Percentiles rank a stretch among this genome's conserved stretches.
phyloP scores from a whole-genome alignment of 768 basidiomycete species.

The Boletellus ananiceps region DNA sequence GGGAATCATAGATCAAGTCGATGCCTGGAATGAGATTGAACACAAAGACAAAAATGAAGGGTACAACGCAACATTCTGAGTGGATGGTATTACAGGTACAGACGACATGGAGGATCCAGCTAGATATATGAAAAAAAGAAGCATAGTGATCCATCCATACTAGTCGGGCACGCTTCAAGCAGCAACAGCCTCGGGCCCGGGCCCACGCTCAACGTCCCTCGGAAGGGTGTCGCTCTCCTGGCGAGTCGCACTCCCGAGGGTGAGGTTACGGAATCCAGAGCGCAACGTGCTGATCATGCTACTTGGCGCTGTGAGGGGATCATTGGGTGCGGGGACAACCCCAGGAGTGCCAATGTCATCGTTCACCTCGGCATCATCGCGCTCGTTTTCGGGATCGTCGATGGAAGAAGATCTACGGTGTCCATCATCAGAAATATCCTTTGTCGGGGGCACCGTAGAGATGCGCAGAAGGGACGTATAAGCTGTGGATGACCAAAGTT shows the following conservation, averaged over 20 bases:
- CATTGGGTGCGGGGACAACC: not conserved
- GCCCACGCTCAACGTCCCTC: constrained; percentile 27
- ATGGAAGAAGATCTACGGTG: constrained; percentile 22
- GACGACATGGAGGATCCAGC: constrained; percentile 1
- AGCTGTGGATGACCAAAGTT: constrained; percentile 39
- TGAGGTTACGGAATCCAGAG: constrained; percentile 26
- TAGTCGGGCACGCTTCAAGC: constrained; percentile 4
- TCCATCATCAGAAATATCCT: constrained; percentile 34
- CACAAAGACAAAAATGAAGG: not conserved
- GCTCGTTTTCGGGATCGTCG: constrained; percentile 25
- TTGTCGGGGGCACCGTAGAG: constrained; percentile 59
- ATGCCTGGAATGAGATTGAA: no score
- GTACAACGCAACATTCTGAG: not conserved
- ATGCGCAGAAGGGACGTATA: constrained; percentile 86
- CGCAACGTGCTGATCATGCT: constrained; percentile 25
- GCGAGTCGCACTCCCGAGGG: constrained; percentile 12
- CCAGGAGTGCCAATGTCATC: not conserved
- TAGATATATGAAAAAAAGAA: not conserved
- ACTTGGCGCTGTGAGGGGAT: constrained; percentile 11
- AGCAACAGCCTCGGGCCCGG: constrained; percentile 4
- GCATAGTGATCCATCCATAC: not conserved
- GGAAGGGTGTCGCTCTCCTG: constrained; percentile 26
- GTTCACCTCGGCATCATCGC: constrained; percentile 9
- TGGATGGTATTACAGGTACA: not conserved
- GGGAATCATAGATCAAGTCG: not conserved